Base-by-base conservation (phyloP, 805 yeast species). In the Suhomyces xylopsoci region DNA sequence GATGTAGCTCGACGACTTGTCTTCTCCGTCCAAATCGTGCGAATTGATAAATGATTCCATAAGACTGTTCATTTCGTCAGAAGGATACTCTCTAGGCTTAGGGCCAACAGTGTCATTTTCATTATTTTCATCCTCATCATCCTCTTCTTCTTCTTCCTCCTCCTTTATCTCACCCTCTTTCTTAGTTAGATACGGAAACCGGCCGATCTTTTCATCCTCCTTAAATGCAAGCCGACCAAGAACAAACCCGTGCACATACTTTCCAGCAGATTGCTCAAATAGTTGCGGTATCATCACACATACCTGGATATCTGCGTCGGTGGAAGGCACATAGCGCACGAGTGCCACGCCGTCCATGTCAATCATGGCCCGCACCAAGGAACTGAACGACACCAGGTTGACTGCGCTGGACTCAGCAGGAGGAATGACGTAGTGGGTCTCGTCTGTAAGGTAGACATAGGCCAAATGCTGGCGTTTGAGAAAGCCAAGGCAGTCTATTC, bases 191-290 rank as follows among this genome's bases (percentile, higher is more conserved):
- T 42, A 34, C 0, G 76, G 73, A 58, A 87, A 81, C 22, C 74
- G 75, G 2, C 91, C 82, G 14, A 83, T 73, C 58, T 81, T 81
- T 56, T 83, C 87, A 64, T 91, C 97, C 57, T 89, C 96, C 43
- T 80, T 78, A 65, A 81, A 88, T 1, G 97, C 94, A 10, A 90
- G 63, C 45, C 84, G 71, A 10, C 77, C 76, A 56, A 84, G 63
- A 0, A 79, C 68, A 50, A 89, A 75, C 0, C 78, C 76, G 53
- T 79, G 71, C 17, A 63, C 55, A 51, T 45, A 55, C 5, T 50
- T 49, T 1, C 44, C 48, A 4, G 40, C 47, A 14, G 20, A 38
- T 1, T 50, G 36, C 17, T 41, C 26, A 22, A 57, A 43, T 12
- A 26, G 19, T 36, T 36, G 63, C 0, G 94, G 96, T 12, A 76